These are phyloP conservation scores for Penicillium rolfsii DNA, from an alignment of 2,329 filamentous ascomycete species.

Conservation along the genomic window DNA sequence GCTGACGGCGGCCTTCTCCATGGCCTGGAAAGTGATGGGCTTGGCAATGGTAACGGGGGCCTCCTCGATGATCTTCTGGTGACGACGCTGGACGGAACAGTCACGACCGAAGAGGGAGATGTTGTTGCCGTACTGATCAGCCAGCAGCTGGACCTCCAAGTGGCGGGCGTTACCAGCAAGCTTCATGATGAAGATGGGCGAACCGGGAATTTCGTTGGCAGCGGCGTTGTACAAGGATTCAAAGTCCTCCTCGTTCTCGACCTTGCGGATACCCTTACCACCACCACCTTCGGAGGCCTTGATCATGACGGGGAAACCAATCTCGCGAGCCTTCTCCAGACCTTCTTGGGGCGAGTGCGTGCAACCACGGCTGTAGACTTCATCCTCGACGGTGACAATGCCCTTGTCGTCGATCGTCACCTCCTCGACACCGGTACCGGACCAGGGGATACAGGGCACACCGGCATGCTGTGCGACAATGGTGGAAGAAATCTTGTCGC, in stretches of 20 bases:
- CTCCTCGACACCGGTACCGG: slow-evolving; percentile 83
- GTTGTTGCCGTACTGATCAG: slow-evolving; percentile 99
- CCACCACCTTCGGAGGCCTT: slow-evolving; percentile 99
- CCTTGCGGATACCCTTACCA: slow-evolving; percentile 98
- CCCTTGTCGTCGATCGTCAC: slow-evolving; percentile 78
- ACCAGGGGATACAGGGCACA: slow-evolving; percentile 99
- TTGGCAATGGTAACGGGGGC: slow-evolving; percentile 96
- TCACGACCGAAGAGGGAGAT: slow-evolving; percentile 98
- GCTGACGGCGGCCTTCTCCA: slow-evolving; percentile 96
- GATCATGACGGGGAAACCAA: slow-evolving; percentile 99
- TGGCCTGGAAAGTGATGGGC: slow-evolving; percentile 83
- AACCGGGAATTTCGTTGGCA: slow-evolving; percentile 95
- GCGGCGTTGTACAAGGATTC: slow-evolving; percentile 89
- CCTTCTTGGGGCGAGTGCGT: slow-evolving; percentile 89
- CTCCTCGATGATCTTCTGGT: slow-evolving; percentile 99
- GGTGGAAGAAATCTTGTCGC: slow-evolving; percentile 99
- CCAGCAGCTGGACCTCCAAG: slow-evolving; percentile 94
- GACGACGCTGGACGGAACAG: slow-evolving; percentile 95
- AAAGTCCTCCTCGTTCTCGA: slow-evolving; percentile 81
- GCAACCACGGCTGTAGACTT: slow-evolving; percentile 87
- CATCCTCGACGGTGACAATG: slow-evolving; percentile 88
- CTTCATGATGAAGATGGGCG: slow-evolving; percentile 99
- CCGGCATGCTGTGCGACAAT: slow-evolving; percentile 97
- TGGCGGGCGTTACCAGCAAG: slow-evolving; percentile 93
- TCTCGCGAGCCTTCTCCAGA: slow-evolving; percentile 79